phyloP scores from a whole-genome alignment of 2,329 filamentous ascomycete genomes.

The Dactylellina drechsleri region DNA sequence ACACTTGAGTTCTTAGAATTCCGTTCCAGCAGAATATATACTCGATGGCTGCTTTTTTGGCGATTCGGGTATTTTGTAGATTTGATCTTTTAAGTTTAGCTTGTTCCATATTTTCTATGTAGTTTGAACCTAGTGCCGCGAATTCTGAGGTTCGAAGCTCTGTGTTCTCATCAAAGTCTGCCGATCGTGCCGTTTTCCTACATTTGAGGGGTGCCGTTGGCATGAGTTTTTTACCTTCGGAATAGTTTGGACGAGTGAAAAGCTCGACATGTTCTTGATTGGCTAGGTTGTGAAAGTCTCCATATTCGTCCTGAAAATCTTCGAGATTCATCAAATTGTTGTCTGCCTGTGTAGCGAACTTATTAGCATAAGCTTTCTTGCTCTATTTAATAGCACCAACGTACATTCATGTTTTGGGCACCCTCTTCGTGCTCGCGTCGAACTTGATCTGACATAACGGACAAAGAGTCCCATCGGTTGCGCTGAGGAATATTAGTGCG shows the following conservation, averaged over 20 bases:
- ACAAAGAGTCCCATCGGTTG: conserved; percentile 5
- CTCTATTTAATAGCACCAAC: background rate
- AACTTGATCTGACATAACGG: conserved; percentile 17
- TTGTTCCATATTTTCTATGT: conserved; percentile 30
- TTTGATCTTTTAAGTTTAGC: conserved; percentile 8
- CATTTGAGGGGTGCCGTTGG: background rate
- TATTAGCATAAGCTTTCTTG: too few relatives aligned
- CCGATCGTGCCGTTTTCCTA: background rate
- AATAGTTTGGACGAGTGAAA: conserved; percentile 15
- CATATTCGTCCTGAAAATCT: conserved; percentile 12
- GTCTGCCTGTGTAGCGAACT: conserved; percentile 2
- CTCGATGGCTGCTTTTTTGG: conserved; percentile 25
- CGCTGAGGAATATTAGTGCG: conserved; percentile 8
- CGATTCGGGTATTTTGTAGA: conserved; percentile 11
- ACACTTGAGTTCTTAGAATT: conserved; percentile 14
- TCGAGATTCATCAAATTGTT: conserved; percentile 28
- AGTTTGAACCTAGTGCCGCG: conserved; percentile 25
- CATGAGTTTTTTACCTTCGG: background rate
- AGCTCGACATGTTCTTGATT: conserved; percentile 7
- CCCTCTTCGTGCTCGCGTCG: conserved; percentile 44
- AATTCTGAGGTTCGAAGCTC: conserved; percentile 34
- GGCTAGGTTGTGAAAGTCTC: background rate
- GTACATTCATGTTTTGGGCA: conserved; percentile 11
- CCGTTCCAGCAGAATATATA: conserved; percentile 40
- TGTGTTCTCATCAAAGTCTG: conserved; percentile 10